Conservation (phyloP, 805 yeast species). For the Candida oleophila region DNA sequence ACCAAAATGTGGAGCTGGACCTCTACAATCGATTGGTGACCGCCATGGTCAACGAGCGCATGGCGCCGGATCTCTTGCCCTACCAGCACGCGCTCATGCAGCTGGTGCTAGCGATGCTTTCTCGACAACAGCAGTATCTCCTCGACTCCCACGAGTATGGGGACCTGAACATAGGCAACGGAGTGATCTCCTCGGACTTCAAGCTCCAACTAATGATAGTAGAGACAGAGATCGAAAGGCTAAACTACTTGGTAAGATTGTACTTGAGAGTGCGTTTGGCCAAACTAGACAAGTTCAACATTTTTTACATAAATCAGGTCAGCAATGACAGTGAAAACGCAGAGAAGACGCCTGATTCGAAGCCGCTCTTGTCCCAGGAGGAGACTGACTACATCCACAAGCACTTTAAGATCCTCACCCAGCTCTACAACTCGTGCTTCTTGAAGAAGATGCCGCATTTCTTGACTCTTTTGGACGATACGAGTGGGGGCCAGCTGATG, state of each 20-base stretch:
- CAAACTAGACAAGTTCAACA: slow-evolving; percentile 70
- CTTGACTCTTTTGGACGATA: slow-evolving; percentile 75
- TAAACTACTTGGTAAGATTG: slow-evolving; percentile 76
- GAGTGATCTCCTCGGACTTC: slow-evolving; percentile 46
- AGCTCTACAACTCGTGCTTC: slow-evolving; percentile 67
- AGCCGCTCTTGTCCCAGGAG: slow-evolving; percentile 45
- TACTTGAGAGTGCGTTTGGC: slow-evolving; percentile 75
- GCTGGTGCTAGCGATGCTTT: slow-evolving; percentile 56
- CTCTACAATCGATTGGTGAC: slow-evolving; percentile 49
- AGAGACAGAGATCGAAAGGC: slow-evolving; percentile 88
- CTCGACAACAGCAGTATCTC: slow-evolving; percentile 70
- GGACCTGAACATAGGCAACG: slow-evolving; percentile 45
- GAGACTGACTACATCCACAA: slow-evolving; percentile 67
- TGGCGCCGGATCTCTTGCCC: slow-evolving; percentile 82
- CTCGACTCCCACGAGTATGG: slow-evolving; percentile 76
- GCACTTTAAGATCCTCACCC: slow-evolving; percentile 63
- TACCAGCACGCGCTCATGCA: slow-evolving; percentile 64
- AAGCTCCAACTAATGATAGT: slow-evolving; percentile 79
- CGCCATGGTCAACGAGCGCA: slow-evolving; percentile 82
- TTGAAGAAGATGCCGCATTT: slow-evolving; percentile 64
- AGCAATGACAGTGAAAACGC: slow-evolving; percentile 12
- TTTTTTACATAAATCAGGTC: slow-evolving; percentile 49
- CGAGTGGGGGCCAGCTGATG: slow-evolving; percentile 62
- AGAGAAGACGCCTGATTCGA: slow-evolving; percentile 5
- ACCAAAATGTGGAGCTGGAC: slow-evolving; percentile 20